Evolutionary conservation across 2,329 filamentous ascomycete species (phyloP), one percentile per base, ranked within the genome.

Genomic region (Diaporthe caulivora): DNA sequence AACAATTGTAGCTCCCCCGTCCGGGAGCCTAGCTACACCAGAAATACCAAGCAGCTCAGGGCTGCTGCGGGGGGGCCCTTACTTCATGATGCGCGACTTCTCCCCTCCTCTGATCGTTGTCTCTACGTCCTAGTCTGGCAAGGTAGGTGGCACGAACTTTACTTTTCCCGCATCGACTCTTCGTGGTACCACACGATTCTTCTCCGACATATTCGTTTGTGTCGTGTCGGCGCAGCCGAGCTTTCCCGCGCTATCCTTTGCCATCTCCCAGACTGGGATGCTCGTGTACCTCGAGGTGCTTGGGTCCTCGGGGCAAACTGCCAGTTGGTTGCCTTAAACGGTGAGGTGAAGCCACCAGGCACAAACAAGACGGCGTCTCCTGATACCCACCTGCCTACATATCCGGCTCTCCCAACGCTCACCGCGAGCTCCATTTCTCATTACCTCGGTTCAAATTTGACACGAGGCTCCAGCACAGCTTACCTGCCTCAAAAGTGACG

Each of bases 101-200:
- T 40, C n/a, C 26, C 15, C 47, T 26, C 1, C 44, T 53, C 31
- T 40, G 5, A 53, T 67, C 31, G 24, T 10, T 67, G 62, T 51
- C 44, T 37, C 34, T 26, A n/a, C 26, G 62, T 67, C 44, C 24
- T 67, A 53, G 47, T 53, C 26, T 67, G 62, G 47, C 47, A n/a
- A 67, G 62, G 47, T 67, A 67, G 44, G 44, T 67, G 31, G 62
- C 18, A 26, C 44, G 21, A 53, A 34, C 62, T 51, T 53, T 67
- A 13, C 62, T 67, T 53, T 67, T 40, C 62, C 62, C n/a, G 2
- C 51, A 8, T 67, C n/a, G 31, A 37, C 51, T 10, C n/a, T 11
- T 67, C 44, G 31, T 53, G 21, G 44, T 53, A 31, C 31, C 62
- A 67, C 62, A 67, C 31, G 11, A 67, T 67, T 17, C 47, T 29